Evolutionary conservation across 163 green algal species (phyloP).

Genomic region (Volvox carteri): DNA sequence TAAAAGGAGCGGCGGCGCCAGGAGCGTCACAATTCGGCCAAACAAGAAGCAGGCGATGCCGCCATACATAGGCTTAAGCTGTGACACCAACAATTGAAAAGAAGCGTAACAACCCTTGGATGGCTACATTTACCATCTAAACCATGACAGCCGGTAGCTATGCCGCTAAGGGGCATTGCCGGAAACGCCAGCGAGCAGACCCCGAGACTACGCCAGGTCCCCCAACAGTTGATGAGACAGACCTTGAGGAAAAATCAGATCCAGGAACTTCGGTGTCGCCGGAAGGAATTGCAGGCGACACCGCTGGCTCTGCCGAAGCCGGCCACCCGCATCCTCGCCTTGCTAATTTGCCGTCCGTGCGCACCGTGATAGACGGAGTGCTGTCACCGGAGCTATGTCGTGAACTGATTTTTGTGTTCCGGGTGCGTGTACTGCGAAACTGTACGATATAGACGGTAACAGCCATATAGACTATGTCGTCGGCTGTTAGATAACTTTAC

Average conservation of each 20-base stretch:
- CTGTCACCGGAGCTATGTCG: background rate
- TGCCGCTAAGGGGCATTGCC: background rate
- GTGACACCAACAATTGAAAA: too few species aligned
- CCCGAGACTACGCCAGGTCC: background rate
- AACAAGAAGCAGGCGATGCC: too few species aligned
- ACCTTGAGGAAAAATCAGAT: background rate
- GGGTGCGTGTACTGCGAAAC: too few species aligned
- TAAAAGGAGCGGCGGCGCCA: too few species aligned
- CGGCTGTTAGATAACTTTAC: too few species aligned
- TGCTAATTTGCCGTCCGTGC: background rate
- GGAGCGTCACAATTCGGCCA: too few species aligned
- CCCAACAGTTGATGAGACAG: background rate
- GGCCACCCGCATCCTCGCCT: slow-evolving; percentile 15
- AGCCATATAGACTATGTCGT: too few species aligned
- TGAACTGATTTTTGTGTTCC: slow-evolving; percentile 17
- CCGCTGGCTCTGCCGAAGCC: background rate
- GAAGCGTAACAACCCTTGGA: too few species aligned
- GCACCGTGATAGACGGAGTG: background rate
- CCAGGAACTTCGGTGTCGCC: background rate
- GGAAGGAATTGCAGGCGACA: background rate
- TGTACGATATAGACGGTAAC: too few species aligned
- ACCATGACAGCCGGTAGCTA: too few species aligned
- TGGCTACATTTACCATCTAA: too few species aligned
- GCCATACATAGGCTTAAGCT: too few species aligned
- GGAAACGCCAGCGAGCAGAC: slow-evolving; percentile 5